Evolutionary conservation across 192 early-diverging fungal genomes (phyloP).

Genomic region (Tieghemiomyces parasiticus): DNA sequence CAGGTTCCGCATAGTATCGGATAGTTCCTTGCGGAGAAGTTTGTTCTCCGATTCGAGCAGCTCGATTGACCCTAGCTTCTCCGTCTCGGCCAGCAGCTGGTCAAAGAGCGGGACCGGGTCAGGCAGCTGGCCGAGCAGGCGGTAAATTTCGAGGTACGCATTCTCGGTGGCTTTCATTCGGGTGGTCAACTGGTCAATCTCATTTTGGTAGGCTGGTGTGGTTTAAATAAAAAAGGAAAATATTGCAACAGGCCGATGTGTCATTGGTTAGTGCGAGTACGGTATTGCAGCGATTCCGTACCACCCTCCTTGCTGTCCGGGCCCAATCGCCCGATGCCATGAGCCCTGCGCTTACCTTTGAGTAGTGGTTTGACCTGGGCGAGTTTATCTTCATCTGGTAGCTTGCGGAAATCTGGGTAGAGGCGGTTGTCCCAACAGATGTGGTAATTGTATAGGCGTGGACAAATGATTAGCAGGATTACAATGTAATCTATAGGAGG

Average conservation of each 20-base stretch:
- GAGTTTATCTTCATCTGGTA: slow-evolving; percentile 63
- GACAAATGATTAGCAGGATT: not conserved
- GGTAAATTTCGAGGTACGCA: slow-evolving; percentile 68
- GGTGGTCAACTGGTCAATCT: slow-evolving; percentile 80
- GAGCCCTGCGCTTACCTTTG: too few relatives aligned
- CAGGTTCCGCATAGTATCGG: slow-evolving; percentile 25
- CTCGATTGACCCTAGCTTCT: slow-evolving; percentile 25
- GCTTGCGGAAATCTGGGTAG: slow-evolving; percentile 53
- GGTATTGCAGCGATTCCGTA: too few relatives aligned
- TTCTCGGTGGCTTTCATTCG: slow-evolving; percentile 71
- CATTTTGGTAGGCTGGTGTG: slow-evolving; percentile 74
- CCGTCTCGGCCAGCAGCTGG: slow-evolving; percentile 21
- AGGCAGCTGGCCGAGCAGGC: slow-evolving; percentile 60
- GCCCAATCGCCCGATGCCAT: too few relatives aligned
- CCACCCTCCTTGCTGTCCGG: too few relatives aligned
- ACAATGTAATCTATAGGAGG: not conserved
- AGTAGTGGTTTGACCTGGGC: slow-evolving; percentile 61
- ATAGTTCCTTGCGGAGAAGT: slow-evolving; percentile 33
- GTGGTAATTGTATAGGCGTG: not conserved
- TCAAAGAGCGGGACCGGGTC: slow-evolving; percentile 65
- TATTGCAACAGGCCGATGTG: too few relatives aligned
- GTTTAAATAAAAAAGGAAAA: too few relatives aligned
- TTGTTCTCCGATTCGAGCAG: slow-evolving; percentile 36
- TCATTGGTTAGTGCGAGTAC: too few relatives aligned
- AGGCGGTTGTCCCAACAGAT: not conserved